Percentiles rank a stretch among this genome's conserved stretches.
Evolutionary conservation across 768 basidiomycete genomes (phyloP).

Genomic region (Auriscalpium orientale): DNA sequence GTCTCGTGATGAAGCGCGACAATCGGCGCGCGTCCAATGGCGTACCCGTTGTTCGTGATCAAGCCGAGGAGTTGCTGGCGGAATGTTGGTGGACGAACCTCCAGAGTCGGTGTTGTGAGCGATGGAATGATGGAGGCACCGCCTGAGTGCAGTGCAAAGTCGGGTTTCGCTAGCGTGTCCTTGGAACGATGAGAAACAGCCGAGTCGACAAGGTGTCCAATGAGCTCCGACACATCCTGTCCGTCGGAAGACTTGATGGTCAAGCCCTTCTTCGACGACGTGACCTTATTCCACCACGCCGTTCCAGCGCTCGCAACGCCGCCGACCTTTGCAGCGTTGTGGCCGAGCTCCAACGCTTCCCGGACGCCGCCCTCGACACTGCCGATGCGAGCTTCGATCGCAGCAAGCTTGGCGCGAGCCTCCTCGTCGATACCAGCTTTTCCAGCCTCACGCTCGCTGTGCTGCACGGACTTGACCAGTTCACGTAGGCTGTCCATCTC

Average conservation of each 20-base stretch:
- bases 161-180: conserved; percentile 73
- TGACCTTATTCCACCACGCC: conserved; percentile 68
- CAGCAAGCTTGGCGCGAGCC: conserved; percentile 42
- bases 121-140: conserved; percentile 78
- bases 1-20: conserved; percentile 83
- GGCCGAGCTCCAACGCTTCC: conserved; percentile 65
- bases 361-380: conserved; percentile 55
- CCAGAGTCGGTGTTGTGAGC: conserved; percentile 75
- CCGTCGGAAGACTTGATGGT: conserved; percentile 72
- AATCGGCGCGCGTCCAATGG: conserved; percentile 75
- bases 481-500: conserved; percentile 12
- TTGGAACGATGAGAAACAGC: conserved; percentile 65
- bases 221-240: conserved; percentile 61
- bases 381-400: conserved; percentile 57
- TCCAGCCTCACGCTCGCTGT: conserved; percentile 1
- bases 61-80: conserved; percentile 42
- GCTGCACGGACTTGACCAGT: conserved; percentile 27
- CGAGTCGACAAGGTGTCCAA: conserved; percentile 68
- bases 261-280: conserved; percentile 27
- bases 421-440: conserved; percentile 41
- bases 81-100: conserved; percentile 48
- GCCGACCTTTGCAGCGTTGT: conserved; percentile 33
- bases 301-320: conserved; percentile 25
- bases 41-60: conserved; percentile 50
- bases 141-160: conserved; percentile 79